phyloP scores from a whole-genome alignment of 306 rosid genomes.

The Ochetophila trinervis region DNA sequence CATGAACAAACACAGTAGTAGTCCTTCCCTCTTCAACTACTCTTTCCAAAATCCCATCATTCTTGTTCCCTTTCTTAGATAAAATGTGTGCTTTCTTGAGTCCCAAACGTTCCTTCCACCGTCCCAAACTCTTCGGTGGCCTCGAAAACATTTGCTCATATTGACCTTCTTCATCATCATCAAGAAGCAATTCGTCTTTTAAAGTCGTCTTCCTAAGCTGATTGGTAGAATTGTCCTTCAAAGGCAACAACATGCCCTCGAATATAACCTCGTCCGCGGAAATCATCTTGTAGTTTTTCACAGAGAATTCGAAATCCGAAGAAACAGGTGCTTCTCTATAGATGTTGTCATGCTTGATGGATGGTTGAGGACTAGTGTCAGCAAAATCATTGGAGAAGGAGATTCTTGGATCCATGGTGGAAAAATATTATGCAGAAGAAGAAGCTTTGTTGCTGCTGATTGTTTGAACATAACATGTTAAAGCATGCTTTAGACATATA shows the following conservation, averaged over 20 bases:
- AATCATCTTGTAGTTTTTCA: slow-evolving; percentile 60
- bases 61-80: slow-evolving; percentile 49
- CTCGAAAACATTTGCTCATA: slow-evolving; percentile 32
- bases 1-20: slow-evolving; percentile 43
- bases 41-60: slow-evolving; percentile 46
- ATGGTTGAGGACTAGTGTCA: slow-evolving; percentile 52
- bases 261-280: slow-evolving; percentile 80
- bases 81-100: slow-evolving; percentile 41
- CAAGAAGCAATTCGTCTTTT: slow-evolving; percentile 65
- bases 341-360: slow-evolving; percentile 52
- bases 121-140: slow-evolving; percentile 48
- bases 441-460: slow-evolving; percentile 29
- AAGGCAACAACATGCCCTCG: slow-evolving; percentile 80
- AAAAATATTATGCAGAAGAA: slow-evolving; percentile 11
- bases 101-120: slow-evolving; percentile 81
- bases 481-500: slow-evolving; percentile 33
- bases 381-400: slow-evolving; percentile 94
- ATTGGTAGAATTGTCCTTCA: slow-evolving; percentile 41
- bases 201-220: slow-evolving; percentile 51
- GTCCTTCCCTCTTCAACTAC: slow-evolving; percentile 48
- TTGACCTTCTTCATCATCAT: slow-evolving; percentile 37
- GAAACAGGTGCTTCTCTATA: slow-evolving; percentile 95
- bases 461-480: slow-evolving; percentile 33
- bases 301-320: slow-evolving; percentile 89
- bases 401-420: slow-evolving; percentile 84